Base-by-base conservation (phyloP, 306 rosid species). In the Fragaria ananassa region DNA sequence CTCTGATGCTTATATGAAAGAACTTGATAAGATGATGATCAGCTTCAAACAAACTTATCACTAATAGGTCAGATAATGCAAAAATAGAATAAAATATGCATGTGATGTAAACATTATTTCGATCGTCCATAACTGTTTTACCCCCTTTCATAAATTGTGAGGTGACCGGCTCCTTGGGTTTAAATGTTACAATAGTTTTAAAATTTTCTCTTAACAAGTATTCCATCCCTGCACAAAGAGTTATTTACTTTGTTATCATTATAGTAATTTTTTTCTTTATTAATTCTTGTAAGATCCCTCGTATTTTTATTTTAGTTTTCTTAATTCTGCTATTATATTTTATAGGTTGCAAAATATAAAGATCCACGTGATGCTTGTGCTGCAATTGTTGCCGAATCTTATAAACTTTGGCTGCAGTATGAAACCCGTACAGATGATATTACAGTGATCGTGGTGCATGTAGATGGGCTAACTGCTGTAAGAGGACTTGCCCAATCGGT, bases 321-420 rank as follows among this genome's bases (percentile, higher is more conserved):
- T 71, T 78, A n/a, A 74, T 74, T 63, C 37, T 51, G 39, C 72
- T 58, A 37, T 74, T 58, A 31, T 77, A 67, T 77, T 51, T 79
- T 86, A 51, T 87, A 96, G 98, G 98, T 91, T 81, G 85, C 91
- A 19, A 96, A 92, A 80, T 88, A 83, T 84, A 89, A 91, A 77
- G 99, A 96, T 85, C 97, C 98, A 10, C 98, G 93, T 34, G 99
- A 92, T 91, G 99, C 99, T 87, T 96, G 99, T 85, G 99, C 96
- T 66, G 99, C 98, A 46, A 89, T 96, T 74, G 99, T 96, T 46
- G 99, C 98, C 14, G 98, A 96, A 82, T 91, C 99, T 76, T 96
- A 96, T 87, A 86, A 96, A 53, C 99, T 88, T 71, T 96, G 99
- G 99, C 90, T 96, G 41, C 99, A 96, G 79, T 96, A 84, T 74